Evolutionary conservation across 2,329 filamentous ascomycete species (phyloP).

Genomic region (Blastomyces gilchristii): DNA sequence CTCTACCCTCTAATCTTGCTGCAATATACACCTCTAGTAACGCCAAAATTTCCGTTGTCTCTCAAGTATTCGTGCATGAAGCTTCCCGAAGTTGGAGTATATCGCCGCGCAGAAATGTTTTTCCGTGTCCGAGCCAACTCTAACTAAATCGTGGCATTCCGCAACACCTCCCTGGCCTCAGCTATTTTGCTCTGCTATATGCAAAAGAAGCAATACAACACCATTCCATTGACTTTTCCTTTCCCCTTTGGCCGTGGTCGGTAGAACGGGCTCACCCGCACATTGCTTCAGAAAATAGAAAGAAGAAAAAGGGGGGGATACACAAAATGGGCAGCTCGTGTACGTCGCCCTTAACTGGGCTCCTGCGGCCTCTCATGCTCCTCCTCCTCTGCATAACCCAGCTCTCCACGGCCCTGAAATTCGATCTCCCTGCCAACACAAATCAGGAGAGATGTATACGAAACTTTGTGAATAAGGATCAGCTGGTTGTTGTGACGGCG

Average conservation of each 20-base stretch:
- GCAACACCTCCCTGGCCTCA: not conserved
- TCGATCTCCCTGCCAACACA: conserved; percentile 68
- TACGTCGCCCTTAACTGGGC: conserved; percentile 1
- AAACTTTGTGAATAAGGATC: conserved; percentile 89
- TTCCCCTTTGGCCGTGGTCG: not conserved
- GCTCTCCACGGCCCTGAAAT: conserved; percentile 63
- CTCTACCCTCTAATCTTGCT: no score
- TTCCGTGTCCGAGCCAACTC: not conserved
- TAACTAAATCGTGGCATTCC: conserved; percentile 4
- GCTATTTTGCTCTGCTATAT: not conserved
- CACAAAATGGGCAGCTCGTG: conserved; percentile 24
- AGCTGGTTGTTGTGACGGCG: conserved; percentile 88
- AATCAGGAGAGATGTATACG: conserved; percentile 79
- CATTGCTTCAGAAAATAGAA: not conserved
- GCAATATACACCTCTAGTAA: no score
- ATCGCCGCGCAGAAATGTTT: not conserved
- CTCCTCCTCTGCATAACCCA: conserved; percentile 26
- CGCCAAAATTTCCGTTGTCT: no score
- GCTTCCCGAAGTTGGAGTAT: not conserved
- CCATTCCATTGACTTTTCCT: not conserved
- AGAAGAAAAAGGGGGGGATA: not conserved
- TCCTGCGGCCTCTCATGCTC: conserved; percentile 17
- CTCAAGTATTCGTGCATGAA: no score
- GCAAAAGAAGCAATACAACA: not conserved
- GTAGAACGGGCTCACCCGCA: not conserved